Base-by-base conservation (phyloP, 768 basidiomycete genomes). In the Exsudoporus frostii region DNA sequence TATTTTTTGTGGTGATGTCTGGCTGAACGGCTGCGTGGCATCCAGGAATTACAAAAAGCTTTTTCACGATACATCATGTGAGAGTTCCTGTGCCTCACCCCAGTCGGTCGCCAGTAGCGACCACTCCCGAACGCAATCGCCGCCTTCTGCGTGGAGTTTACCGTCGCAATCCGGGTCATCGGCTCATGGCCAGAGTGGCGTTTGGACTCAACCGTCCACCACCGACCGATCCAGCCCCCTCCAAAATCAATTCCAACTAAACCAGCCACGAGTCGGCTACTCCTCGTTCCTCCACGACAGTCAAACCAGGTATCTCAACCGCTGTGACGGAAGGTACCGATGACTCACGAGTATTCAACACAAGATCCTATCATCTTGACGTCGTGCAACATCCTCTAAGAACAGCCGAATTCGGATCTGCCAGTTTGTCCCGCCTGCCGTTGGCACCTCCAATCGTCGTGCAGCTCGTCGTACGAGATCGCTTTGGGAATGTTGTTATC, bases 371-470 rank as follows among this genome's bases (percentile, higher is more conserved):
- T 67, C 81, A 86, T 44, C 84, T 97, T 17, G 85, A 90, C 65
- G 83, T 95, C 54, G 79, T 93, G 25, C 93, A 97, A 62, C 86
- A 94, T 54, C 93, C 93, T 10, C 78, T 81, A 57, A 79, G 80
- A 55, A 85, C 90, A 25, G 91, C 93, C 37, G 90, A 90, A 67
- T 93, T 92, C 70, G 86, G 88, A 43, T 73, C 79, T 45, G 80
- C 81, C 20, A 83, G 78, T 51, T 76, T 93, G 48, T 91, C 89
- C 54, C 86, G 90, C 44, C 73, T 93, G 48, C 89, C 93, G 17
- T 75, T 96, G 51, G 85, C 90, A 10, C 93, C 93, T 38, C 89
- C 93, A 7, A 77, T 90, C 27, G 81, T 97, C 54, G 88, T 86
- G 15, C 88, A 86, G 61, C 79, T 97, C 48, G 82, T 81, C 42